Percentiles rank a stretch among this genome's conserved stretches.
phyloP scores from a whole-genome alignment of 2,329 filamentous ascomycete species.

The Paecilomyces dactylethromorphus region DNA sequence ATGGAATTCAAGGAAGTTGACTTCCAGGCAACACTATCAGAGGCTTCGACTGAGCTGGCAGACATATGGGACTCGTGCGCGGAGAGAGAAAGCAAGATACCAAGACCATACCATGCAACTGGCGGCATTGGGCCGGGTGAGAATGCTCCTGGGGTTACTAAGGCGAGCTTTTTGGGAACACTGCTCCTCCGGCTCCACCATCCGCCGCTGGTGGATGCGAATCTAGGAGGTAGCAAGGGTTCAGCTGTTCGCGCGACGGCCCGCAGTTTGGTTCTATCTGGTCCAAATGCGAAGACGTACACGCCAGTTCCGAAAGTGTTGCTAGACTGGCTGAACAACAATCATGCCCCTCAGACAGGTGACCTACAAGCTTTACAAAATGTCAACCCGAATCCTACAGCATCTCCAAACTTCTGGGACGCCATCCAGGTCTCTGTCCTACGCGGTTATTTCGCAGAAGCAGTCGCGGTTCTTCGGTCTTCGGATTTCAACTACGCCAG shows the following conservation, averaged over 20 bases:
- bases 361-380: slow-evolving; percentile 61
- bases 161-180: slow-evolving; percentile 71
- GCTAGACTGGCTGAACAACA: slow-evolving; percentile 72
- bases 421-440: slow-evolving; percentile 67
- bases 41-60: slow-evolving; percentile 27
- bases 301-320: slow-evolving; percentile 65
- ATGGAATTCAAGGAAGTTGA: slow-evolving; percentile 24
- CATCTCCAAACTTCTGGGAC: slow-evolving; percentile 78
- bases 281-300: slow-evolving; percentile 17
- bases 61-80: slow-evolving; percentile 26
- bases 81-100: slow-evolving; percentile 38
- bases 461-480: slow-evolving; percentile 61
- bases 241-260: slow-evolving; percentile 18
- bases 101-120: slow-evolving; percentile 31
- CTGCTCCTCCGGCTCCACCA: slow-evolving; percentile 76
- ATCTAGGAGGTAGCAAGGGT: slow-evolving; percentile 13
- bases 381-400: slow-evolving; percentile 65
- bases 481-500: slow-evolving; percentile 74
- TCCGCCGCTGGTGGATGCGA: slow-evolving; percentile 40
- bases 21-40: slow-evolving; percentile 24
- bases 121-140: slow-evolving; percentile 61
- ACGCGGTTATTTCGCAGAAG: slow-evolving; percentile 64
- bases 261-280: slow-evolving; percentile 22
- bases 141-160: slow-evolving; percentile 58
- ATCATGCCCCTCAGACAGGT: slow-evolving; percentile 65